phyloP scores from a whole-genome alignment of 1,139 yeast species.

The Yarrowia galli region DNA sequence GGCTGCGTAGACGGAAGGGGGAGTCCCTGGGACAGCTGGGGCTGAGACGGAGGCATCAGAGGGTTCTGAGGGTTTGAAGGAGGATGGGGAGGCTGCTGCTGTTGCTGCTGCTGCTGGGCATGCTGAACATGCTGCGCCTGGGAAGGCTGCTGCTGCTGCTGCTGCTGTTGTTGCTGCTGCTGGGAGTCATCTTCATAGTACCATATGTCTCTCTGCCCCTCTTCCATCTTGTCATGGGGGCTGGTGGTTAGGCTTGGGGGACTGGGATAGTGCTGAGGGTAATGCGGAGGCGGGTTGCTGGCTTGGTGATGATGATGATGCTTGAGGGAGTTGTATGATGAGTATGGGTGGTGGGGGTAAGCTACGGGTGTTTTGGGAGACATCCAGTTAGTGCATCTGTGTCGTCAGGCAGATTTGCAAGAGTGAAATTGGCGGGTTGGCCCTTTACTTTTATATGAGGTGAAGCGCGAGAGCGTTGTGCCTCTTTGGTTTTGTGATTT shows the following conservation, averaged over 20 bases:
- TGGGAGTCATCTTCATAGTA: constrained; percentile 32
- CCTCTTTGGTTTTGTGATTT: constrained; percentile 13
- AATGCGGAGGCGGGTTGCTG: constrained; percentile 24
- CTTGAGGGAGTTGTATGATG: constrained; percentile 13
- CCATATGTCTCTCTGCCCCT: constrained; percentile 38
- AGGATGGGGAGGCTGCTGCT: constrained; percentile 39
- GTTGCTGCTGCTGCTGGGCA: constrained; percentile 21
- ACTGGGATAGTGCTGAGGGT: constrained; percentile 34
- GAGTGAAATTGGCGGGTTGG: constrained; percentile 7
- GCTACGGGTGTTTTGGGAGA: constrained; percentile 37
- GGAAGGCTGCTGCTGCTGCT: constrained; percentile 27
- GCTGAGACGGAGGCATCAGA: constrained; percentile 40
- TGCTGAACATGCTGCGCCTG: not conserved
- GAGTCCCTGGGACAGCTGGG: constrained; percentile 39
- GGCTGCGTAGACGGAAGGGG: constrained; percentile 40
- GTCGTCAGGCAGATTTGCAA: constrained; percentile 20
- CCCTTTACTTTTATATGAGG: constrained; percentile 33
- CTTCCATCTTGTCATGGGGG: constrained; percentile 38
- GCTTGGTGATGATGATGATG: not conserved
- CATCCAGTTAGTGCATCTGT: constrained; percentile 34
- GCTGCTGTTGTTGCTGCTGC: constrained; percentile 29
- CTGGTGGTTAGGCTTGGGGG: constrained; percentile 35
- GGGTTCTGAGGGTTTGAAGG: constrained; percentile 20
- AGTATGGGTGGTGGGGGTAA: constrained; percentile 16
- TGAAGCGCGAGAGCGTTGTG: constrained; percentile 35